Base-by-base conservation (phyloP, 441 rosid genomes). In the Erodium texanum region DNA sequence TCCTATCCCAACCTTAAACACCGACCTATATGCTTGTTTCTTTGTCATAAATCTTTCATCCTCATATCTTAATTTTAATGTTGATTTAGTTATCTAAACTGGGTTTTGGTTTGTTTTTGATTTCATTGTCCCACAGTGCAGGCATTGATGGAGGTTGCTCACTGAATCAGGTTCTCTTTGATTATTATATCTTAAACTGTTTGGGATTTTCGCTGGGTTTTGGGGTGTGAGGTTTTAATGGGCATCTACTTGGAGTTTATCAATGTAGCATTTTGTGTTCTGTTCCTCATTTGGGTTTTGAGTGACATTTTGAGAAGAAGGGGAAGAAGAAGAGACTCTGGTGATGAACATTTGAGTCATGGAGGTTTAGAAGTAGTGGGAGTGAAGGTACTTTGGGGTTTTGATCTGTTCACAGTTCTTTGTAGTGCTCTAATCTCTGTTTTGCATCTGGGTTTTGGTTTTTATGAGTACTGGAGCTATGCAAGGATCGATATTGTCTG, bases 401-500 rank as follows among this genome's bases (percentile, higher is more conserved):
- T 36, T 24, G 19, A 59, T 5, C 5, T 27, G 24, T 24, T 70
- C 29, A 66, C 66, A 66, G 66, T 80, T 50, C 52, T 82, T 12
- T 77, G 66, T 43, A 78, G 61, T 74, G 59, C 77, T 63, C 22
- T 73, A 11, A 70, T 87, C 67, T 77, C 72, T 27, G 3, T 48
- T 14, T n/a, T 77, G 11, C 73, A 82, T 73, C 12, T 78, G 65
- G 77, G 79, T 73, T 79, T 81, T 68, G 78, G 82, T 64, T 45
- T 78, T 66, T 67, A 58, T 66, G 76, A 50, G 65, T 81, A 66
- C 45, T 76, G 80, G 80, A 29, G 41, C 19, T 66, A 0, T 54
- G 7, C 70, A 32, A 24, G 62, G 2, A 8, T 56, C 24, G 9
- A 48, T 48, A 48, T 23, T 12, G 16, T 77, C 18, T 43, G 75